These are phyloP conservation scores for Linnemannia elongata DNA, from an alignment of 192 early-diverging fungal species.

Conservation along the genomic window DNA sequence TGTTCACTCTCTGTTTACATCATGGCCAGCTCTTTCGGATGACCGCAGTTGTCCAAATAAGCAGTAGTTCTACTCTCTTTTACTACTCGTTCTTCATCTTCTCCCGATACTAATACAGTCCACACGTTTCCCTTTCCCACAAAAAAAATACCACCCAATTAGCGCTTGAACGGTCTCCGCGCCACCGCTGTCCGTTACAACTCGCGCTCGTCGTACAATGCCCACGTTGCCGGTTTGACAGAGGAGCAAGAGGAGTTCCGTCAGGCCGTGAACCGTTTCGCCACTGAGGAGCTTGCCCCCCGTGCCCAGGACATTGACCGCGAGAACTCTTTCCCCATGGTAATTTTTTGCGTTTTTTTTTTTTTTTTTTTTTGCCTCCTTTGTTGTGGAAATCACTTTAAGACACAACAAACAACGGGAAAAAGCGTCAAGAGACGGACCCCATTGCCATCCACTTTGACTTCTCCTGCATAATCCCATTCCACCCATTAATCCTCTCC, in stretches of 20 bases:
- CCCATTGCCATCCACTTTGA: not conserved
- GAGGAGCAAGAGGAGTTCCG: slow-evolving; percentile 82
- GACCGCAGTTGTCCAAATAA: too few relatives aligned
- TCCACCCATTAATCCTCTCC: not conserved
- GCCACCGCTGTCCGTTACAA: slow-evolving; percentile 32
- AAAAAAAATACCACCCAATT: not conserved
- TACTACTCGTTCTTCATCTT: too few relatives aligned
- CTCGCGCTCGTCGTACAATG: slow-evolving; percentile 73
- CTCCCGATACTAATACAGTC: not conserved
- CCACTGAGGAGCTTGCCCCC: slow-evolving; percentile 84
- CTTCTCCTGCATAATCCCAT: not conserved
- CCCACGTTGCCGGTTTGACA: slow-evolving; percentile 81
- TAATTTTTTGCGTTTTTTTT: slow-evolving; percentile 9
- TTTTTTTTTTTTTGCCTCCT: not conserved
- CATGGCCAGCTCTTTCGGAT: not conserved
- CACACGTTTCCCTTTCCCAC: not conserved
- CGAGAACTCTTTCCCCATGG: slow-evolving; percentile 89
- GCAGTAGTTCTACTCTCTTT: too few relatives aligned
- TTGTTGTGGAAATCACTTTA: not conserved
- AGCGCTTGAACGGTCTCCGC: slow-evolving; percentile 40
- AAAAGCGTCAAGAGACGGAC: not conserved
- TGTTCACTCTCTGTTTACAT: not conserved
- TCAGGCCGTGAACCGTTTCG: slow-evolving; percentile 80
- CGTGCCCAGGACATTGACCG: slow-evolving; percentile 87
- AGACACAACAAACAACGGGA: not conserved